A percentile compares a stretch with the other conserved stretches of the same genome.
phyloP scores from a whole-genome alignment of 169 alveolate genomes.

The Cytauxzoon felis region DNA sequence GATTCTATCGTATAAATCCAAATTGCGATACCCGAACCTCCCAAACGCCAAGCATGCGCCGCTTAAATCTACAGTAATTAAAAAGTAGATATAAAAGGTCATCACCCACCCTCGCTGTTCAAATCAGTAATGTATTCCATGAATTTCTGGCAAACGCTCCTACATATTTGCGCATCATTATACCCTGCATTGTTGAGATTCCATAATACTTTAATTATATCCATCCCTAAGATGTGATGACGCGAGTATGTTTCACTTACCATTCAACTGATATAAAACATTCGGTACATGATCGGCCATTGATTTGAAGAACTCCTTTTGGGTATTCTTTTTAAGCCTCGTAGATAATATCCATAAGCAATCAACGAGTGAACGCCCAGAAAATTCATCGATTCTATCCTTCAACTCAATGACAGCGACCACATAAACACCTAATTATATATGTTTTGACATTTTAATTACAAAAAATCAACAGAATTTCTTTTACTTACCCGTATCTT shows the following conservation, averaged over 20 bases:
- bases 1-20: constrained; percentile 11
- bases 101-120: constrained; percentile 14
- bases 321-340: constrained; percentile 40
- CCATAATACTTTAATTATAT: constrained; percentile 38
- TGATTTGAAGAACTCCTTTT: constrained; percentile 28
- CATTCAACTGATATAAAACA: constrained; percentile 31
- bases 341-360: constrained; percentile 26
- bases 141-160: constrained; percentile 22
- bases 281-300: constrained; percentile 56
- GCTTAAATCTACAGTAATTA: constrained; percentile 40
- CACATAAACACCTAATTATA: constrained; percentile 45
- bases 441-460: background rate
- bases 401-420: constrained; percentile 24
- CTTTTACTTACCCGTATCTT: constrained; percentile 32
- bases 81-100: too few species aligned
- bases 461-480: background rate
- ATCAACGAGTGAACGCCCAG: constrained; percentile 6
- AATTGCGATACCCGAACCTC: constrained; percentile 39
- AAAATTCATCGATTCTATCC: constrained; percentile 16
- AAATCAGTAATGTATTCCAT: background rate
- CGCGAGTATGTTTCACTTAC: background rate
- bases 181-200: constrained; percentile 42
- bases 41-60: constrained; percentile 54
- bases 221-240: constrained; percentile 6
- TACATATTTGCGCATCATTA: constrained; percentile 15